Evolutionary conservation across 345 rosid species (phyloP).

Genomic region (Salix caprea): DNA sequence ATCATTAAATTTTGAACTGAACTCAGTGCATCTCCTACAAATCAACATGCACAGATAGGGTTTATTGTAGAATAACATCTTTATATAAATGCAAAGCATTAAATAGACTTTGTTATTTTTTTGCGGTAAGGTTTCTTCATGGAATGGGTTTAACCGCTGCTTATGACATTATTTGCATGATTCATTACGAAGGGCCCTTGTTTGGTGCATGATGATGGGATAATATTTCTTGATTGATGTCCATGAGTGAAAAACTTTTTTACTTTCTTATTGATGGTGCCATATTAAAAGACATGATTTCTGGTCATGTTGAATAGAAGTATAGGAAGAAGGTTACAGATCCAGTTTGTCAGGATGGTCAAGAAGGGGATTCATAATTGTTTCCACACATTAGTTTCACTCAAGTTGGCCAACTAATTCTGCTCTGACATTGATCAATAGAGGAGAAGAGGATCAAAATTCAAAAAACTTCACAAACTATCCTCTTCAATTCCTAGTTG

Average conservation of each 20-base stretch:
- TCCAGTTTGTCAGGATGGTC: no score
- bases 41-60: constrained; percentile 1
- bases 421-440: background rate
- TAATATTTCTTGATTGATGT: no score
- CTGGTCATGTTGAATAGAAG: background rate
- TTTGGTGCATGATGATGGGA: background rate
- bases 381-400: background rate
- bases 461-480: no score
- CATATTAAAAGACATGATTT: background rate
- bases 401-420: background rate
- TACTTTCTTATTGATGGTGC: background rate
- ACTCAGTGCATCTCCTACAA: constrained; percentile 6
- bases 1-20: constrained; percentile 1
- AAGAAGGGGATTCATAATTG: no score
- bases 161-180: background rate
- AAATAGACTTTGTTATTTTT: background rate
- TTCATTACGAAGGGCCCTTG: no score
- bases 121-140: background rate
- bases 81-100: background rate
- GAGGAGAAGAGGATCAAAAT: background rate
- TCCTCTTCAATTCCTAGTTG: background rate
- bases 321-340: background rate
- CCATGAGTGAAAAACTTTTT: background rate
- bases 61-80: background rate
- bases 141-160: background rate